phyloP scores from a whole-genome alignment of 2,329 filamentous ascomycete genomes.

The Ilyonectria mors-panacis region DNA sequence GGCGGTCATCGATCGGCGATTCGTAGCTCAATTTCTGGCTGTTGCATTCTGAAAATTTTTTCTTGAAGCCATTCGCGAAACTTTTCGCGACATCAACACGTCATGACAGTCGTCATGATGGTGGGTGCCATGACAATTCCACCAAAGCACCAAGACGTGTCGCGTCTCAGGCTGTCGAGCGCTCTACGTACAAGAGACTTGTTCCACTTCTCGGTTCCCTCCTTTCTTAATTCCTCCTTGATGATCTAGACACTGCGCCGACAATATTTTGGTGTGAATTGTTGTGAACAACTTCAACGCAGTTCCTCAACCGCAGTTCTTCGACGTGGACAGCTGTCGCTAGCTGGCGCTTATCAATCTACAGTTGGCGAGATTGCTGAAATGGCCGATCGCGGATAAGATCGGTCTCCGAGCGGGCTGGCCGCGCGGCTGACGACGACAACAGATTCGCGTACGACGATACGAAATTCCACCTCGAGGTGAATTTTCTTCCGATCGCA shows the following conservation, averaged over 20 bases:
- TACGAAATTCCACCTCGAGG: conserved; percentile 11
- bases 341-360: conserved; percentile 41
- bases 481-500: neutral
- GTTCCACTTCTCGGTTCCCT: neutral
- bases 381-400: conserved; percentile 30
- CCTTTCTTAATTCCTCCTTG: neutral
- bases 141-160: neutral
- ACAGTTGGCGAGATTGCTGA: conserved; percentile 15
- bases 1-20: conserved; percentile 22
- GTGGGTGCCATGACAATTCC: conserved; percentile 1
- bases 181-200: neutral
- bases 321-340: neutral
- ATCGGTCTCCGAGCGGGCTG: conserved; percentile 36
- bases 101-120: neutral
- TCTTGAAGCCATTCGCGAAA: neutral
- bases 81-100: neutral
- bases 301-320: neutral
- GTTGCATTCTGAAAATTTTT: neutral
- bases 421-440: conserved; percentile 38
- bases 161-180: neutral
- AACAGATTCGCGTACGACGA: conserved; percentile 16
- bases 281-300: neutral
- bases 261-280: neutral
- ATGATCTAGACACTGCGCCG: neutral
- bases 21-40: neutral